These are phyloP conservation scores for Blastocladiella britannica DNA, from an alignment of 192 early-diverging fungal genomes.

Conservation along the genomic window DNA sequence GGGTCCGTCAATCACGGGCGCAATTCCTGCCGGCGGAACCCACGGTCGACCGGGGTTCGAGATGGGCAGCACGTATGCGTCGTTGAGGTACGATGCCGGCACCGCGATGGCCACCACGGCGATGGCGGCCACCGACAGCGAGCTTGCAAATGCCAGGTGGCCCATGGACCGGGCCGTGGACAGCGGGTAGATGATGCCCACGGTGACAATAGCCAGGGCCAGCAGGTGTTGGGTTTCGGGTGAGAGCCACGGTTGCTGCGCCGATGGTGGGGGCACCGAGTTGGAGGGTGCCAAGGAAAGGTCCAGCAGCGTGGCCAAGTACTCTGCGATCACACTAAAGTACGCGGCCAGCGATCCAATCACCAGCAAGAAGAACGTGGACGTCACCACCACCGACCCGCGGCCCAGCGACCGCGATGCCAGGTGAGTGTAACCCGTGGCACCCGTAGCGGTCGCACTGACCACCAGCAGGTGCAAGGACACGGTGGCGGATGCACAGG, in stretches of 20 bases:
- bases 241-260: neutral
- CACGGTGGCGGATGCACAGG: neutral
- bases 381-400: neutral
- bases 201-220: too few relatives aligned
- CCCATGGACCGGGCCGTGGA: neutral
- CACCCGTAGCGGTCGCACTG: neutral
- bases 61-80: too few relatives aligned
- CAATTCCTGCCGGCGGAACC: neutral
- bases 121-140: neutral
- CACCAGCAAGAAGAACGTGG: neutral
- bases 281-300: neutral
- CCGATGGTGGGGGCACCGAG: neutral
- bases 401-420: neutral
- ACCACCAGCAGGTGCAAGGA: neutral
- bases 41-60: neutral
- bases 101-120: neutral
- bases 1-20: neutral
- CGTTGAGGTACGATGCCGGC: neutral
- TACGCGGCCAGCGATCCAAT: neutral
- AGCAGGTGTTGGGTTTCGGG: too few relatives aligned
- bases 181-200: neutral
- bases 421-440: neutral
- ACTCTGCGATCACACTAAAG: neutral
- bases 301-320: neutral
- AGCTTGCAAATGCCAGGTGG: neutral